Percentiles rank a stretch among this genome's conserved stretches.
Conservation (phyloP, 78 protist species). For the Dictyostelium intermedium region DNA sequence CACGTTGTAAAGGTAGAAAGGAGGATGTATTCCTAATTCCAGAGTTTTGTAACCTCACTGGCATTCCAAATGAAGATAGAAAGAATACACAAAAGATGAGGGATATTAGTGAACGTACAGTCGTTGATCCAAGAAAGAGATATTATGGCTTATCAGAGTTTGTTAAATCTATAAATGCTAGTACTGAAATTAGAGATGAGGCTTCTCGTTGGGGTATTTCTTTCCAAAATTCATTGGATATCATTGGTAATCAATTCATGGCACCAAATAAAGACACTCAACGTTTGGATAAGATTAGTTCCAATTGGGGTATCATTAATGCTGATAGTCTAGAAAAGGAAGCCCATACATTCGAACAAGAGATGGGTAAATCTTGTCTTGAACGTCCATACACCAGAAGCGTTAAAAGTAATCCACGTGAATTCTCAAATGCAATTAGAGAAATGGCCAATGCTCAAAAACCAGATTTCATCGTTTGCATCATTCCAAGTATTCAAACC, state of each 20-base stretch:
- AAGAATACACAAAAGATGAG: neutral
- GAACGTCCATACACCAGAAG: neutral
- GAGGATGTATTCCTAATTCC: constrained; percentile 10
- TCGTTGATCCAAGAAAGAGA: neutral
- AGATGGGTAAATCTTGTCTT: neutral
- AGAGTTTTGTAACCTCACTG: constrained; percentile 34
- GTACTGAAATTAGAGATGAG: neutral
- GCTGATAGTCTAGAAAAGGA: neutral
- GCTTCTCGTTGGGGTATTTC: constrained; percentile 5
- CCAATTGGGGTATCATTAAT: neutral
- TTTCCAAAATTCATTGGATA: neutral
- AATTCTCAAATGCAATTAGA: neutral
- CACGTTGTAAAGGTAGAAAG: neutral
- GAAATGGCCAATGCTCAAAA: neutral
- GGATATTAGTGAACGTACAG: neutral
- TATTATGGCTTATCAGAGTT: neutral
- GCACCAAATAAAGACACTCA: neutral
- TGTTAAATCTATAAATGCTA: neutral
- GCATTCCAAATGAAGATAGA: neutral
- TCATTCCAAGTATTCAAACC: neutral
- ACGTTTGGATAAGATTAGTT: neutral
- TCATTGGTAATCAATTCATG: neutral
- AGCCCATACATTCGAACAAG: neutral
- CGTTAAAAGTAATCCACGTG: neutral
- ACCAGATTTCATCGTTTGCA: neutral